Conservation (phyloP, 2,329 filamentous ascomycete genomes). For the Fusarium azukiicola region DNA sequence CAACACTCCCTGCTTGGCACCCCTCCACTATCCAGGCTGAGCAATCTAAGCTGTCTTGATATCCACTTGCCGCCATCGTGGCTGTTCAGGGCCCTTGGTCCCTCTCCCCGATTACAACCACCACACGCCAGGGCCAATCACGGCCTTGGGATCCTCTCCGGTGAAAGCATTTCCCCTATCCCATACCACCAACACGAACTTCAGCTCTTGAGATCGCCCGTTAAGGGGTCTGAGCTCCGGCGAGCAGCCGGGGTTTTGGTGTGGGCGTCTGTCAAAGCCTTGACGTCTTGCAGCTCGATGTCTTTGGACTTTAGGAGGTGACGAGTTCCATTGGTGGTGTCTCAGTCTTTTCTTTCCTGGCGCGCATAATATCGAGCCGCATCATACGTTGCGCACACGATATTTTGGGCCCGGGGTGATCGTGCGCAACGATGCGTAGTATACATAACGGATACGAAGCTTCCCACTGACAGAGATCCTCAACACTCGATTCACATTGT, state of each 20-base stretch:
- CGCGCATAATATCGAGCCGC: conserved; percentile 3
- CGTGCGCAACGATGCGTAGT: background rate
- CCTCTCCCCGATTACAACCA: conserved; percentile 13
- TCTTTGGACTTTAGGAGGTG: conserved; percentile 8
- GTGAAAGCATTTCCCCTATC: conserved; percentile 1
- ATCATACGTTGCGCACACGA: conserved; percentile 20
- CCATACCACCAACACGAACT: conserved; percentile 16
- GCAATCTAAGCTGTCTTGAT: conserved; percentile 15
- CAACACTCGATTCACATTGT: background rate
- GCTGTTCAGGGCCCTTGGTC: conserved; percentile 1
- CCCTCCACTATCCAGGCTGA: conserved; percentile 22
- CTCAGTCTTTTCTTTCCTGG: conserved; percentile 19
- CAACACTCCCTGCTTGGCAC: conserved; percentile 8
- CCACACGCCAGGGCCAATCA: conserved; percentile 2
- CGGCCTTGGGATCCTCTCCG: background rate
- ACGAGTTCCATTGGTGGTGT: background rate
- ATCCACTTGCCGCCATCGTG: conserved; percentile 2
- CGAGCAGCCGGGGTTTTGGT: background rate
- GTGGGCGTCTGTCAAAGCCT: background rate
- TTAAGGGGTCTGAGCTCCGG: conserved; percentile 14
- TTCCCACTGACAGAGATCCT: background rate
- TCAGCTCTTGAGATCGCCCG: conserved; percentile 3
- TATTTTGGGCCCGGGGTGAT: background rate
- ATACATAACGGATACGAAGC: conserved; percentile 17
- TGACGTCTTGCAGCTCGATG: conserved; percentile 1